Base-by-base conservation (phyloP, 2,329 filamentous ascomycete species). In the Xylariales sp. region DNA sequence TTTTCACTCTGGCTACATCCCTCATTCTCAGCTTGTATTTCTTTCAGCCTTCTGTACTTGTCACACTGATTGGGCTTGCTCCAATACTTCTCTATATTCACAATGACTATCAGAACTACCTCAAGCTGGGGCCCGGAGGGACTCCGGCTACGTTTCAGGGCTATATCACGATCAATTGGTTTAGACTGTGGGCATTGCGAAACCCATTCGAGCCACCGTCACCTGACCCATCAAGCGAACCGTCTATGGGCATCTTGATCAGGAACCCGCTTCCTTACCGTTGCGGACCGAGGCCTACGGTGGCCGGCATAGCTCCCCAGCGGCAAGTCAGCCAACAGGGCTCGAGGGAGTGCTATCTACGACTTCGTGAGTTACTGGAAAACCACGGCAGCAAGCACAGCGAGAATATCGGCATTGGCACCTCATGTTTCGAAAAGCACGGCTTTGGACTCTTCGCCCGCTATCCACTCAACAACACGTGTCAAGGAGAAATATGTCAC, bases 381-480 rank as follows among this genome's bases (percentile, higher is more conserved):
- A 59, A 59, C 4, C 67, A 88, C 18, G 70, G 70, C 9, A 49
- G 57, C 2, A 53, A 52, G n/a, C 63, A 69, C 51, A 70, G 70
- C 3, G 61, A 64, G 1, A 62, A 61, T 12, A 69, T 84, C 42
- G 75, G 71, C 54, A 77, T 81, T 7, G 84, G 78, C 0, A 83
- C 75, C 1, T 88, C 82, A 1, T 90, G 85, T 56, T 82, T 93
- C 51, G 88, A 93, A 62, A 91, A 90, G 66, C 82, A 91, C 56
- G 84, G 84, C 31, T 74, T 87, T 5, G 87, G 83, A 1, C 71
- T 94, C 1, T 93, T 91, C 61, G 76, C 84, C 1, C 69, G 66
- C 3, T 69, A 75, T 38, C 82, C 83, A 0, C 69, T 84, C 47
- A 84, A 84, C 56, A 75, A 78, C 21, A 86, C 80, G 9, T 88